Conservation (phyloP, 1,284 basidiomycete species). For the Trametes polyzona region DNA sequence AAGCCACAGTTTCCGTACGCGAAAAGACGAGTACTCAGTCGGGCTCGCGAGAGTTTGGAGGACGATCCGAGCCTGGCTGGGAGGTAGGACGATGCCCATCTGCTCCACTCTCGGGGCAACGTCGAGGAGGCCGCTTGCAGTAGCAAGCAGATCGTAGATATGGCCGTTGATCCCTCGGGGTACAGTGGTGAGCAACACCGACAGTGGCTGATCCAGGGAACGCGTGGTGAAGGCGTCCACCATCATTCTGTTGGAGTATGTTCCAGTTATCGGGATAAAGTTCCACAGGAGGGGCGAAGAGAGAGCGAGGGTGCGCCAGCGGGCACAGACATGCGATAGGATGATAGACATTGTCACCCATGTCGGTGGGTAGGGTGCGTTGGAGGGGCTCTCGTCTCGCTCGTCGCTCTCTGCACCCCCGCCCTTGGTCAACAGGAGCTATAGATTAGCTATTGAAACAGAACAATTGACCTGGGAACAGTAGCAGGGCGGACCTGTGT, state of each 20-base stretch:
- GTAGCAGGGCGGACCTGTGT: neutral
- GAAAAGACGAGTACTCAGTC: neutral
- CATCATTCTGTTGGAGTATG: slow-evolving; percentile 14
- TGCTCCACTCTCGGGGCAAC: slow-evolving; percentile 8
- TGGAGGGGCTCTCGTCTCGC: neutral
- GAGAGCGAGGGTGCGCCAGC: slow-evolving; percentile 16
- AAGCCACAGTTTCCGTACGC: slow-evolving; percentile 15
- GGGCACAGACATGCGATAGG: slow-evolving; percentile 20
- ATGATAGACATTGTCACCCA: slow-evolving; percentile 14
- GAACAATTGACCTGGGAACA: neutral
- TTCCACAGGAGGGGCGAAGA: slow-evolving; percentile 16
- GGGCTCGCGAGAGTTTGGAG: slow-evolving; percentile 8
- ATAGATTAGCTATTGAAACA: neutral
- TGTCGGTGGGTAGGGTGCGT: neutral
- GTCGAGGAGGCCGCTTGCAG: slow-evolving; percentile 10
- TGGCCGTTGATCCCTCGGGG: neutral
- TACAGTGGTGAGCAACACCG: slow-evolving; percentile 15
- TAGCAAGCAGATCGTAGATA: slow-evolving; percentile 10
- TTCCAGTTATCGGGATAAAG: slow-evolving; percentile 17
- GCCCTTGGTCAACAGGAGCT: neutral
- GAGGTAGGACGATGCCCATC: slow-evolving; percentile 10
- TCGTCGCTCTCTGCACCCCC: too few species aligned
- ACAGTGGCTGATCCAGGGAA: slow-evolving; percentile 6
- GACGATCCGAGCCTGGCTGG: neutral
- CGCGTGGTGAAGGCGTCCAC: slow-evolving; percentile 14